A percentile compares a stretch with the other conserved stretches of the same genome.
These are phyloP conservation scores for Aspergillus sp. DNA, from an alignment of 2,329 filamentous ascomycete genomes.

Conservation along the genomic window DNA sequence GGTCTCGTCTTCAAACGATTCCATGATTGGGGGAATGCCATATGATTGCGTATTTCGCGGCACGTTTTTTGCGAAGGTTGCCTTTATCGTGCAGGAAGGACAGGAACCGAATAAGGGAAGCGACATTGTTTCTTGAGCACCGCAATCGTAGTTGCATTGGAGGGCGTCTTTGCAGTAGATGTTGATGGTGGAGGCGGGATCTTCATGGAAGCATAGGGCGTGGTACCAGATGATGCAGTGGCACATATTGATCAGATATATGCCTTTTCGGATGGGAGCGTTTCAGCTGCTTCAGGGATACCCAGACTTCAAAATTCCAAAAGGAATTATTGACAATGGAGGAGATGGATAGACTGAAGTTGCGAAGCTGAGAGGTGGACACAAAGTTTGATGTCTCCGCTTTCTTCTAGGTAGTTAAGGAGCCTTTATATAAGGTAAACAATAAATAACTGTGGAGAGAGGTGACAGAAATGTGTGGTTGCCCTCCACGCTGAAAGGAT, in stretches of 20 bases:
- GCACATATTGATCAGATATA: constrained; percentile 20
- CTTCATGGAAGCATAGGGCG: constrained; percentile 22
- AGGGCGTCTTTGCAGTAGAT: constrained; percentile 20
- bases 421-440: not conserved
- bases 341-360: not conserved
- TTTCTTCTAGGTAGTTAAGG: not conserved
- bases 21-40: not conserved
- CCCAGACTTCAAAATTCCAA: not conserved
- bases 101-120: constrained; percentile 20
- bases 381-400: not conserved
- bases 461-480: not conserved
- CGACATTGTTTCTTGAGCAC: not conserved
- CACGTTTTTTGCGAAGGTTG: not conserved
- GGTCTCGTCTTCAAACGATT: constrained; percentile 3
- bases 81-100: constrained; percentile 10
- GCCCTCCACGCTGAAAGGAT: not conserved
- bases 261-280: not conserved
- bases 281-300: not conserved
- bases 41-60: not conserved
- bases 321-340: not conserved
- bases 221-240: constrained; percentile 25
- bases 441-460: not conserved
- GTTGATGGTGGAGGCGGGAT: constrained; percentile 4
- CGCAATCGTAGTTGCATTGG: constrained; percentile 18
- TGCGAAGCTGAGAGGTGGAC: not conserved